phyloP scores from a whole-genome alignment of 139 green algal species.

The Micractinium sp. region DNA sequence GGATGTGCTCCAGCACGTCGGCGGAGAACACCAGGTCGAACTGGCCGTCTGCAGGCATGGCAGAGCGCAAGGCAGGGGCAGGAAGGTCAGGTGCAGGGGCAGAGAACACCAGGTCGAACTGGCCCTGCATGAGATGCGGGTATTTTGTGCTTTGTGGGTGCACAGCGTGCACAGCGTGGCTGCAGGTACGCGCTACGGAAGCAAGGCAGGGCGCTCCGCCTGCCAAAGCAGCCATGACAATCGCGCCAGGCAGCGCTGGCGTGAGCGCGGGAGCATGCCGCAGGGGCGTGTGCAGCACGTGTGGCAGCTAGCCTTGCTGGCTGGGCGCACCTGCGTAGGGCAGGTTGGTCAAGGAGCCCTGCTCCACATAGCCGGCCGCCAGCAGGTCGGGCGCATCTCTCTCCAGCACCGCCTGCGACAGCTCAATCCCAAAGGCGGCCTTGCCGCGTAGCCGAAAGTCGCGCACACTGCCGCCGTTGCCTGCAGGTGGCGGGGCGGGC shows the following conservation, averaged over 20 bases:
- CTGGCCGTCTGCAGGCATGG: conserved; percentile 8
- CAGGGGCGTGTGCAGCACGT: too few relatives aligned
- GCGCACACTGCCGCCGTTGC: conserved; percentile 10
- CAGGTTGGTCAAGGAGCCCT: conserved; percentile 20
- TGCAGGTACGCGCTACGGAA: background rate
- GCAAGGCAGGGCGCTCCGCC: background rate
- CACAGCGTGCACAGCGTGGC: background rate
- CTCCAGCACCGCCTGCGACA: conserved; percentile 23
- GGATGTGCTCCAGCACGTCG: conserved; percentile 28
- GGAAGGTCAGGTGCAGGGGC: background rate
- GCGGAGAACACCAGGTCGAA: conserved; percentile 23
- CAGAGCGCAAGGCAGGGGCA: background rate
- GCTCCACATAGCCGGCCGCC: conserved; percentile 22
- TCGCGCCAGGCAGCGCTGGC: too few relatives aligned
- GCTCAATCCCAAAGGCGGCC: conserved; percentile 19
- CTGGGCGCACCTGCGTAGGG: too few relatives aligned
- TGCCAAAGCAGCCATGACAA: background rate
- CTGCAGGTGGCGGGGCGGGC: background rate
- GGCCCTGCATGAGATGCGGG: background rate
- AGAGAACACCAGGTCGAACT: background rate
- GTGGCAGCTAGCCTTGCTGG: too few relatives aligned
- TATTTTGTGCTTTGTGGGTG: background rate
- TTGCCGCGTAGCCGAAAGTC: background rate
- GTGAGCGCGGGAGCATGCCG: too few relatives aligned
- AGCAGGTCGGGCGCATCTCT: conserved; percentile 18